Conservation (phyloP, 148 eudicot genomes). For the Pouteria glomerata region DNA sequence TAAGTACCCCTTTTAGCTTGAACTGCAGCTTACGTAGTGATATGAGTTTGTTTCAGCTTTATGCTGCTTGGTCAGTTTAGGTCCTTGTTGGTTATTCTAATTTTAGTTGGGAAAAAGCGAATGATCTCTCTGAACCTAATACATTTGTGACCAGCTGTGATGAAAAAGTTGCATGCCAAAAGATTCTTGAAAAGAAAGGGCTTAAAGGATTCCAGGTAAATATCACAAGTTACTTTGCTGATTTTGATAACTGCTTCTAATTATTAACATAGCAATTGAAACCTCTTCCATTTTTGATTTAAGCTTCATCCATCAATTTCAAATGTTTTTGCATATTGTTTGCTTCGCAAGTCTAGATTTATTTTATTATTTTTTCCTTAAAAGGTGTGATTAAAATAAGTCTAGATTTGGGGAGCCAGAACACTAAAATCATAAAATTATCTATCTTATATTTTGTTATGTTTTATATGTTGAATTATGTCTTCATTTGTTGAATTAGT, state of each 20-base stretch:
- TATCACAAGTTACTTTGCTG: not conserved
- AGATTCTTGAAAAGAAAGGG: constrained; percentile 80
- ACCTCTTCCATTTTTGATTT: not conserved
- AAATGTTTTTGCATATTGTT: not conserved
- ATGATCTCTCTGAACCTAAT: constrained; percentile 11
- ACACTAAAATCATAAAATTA: too few species aligned
- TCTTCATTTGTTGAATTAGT: too few species aligned
- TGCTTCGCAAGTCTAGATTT: too few species aligned
- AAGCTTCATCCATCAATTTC: not conserved
- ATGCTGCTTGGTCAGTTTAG: not conserved
- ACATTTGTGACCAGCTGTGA: constrained; percentile 54
- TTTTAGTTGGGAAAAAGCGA: not conserved
- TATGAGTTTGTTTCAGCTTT: not conserved
- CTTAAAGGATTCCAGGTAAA: constrained; percentile 86
- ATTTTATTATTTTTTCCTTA: too few species aligned
- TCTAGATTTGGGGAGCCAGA: too few species aligned
- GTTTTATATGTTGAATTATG: too few species aligned
- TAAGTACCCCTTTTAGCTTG: constrained; percentile 27
- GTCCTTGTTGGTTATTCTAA: not conserved
- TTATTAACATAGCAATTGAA: not conserved
- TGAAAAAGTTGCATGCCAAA: constrained; percentile 71
- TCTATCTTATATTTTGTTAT: too few species aligned
- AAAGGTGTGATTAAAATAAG: too few species aligned
- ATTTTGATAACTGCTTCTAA: not conserved
- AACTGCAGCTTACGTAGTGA: not conserved